Percentiles rank a stretch among this genome's conserved stretches.
Evolutionary conservation across 495 filamentous ascomycete species (phyloP).

Genomic region (Neurospora sublineolata): DNA sequence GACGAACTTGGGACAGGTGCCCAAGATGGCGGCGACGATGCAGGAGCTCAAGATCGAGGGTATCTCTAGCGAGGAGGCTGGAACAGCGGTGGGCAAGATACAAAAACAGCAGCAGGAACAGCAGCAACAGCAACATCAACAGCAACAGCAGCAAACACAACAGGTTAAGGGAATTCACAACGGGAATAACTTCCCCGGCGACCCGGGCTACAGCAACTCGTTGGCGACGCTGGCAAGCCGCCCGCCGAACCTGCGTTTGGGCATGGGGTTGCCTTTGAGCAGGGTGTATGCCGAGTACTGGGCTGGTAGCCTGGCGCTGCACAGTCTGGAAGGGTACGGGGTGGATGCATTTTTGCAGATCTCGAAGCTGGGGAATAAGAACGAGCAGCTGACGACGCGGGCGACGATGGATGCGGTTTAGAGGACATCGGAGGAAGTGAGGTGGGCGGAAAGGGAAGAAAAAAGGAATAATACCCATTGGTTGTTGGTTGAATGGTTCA

Average conservation of each 20-base stretch:
- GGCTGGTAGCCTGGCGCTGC: constrained; percentile 85
- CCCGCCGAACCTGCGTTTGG: constrained; percentile 77
- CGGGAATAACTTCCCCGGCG: constrained; percentile 2
- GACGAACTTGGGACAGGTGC: constrained; percentile 74
- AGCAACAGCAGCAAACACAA: background rate
- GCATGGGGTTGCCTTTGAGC: constrained; percentile 89
- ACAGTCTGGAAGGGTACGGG: constrained; percentile 91
- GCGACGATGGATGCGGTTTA: constrained; percentile 84
- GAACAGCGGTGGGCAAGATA: background rate
- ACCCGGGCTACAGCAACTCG: constrained; percentile 43
- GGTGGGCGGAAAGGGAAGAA: background rate
- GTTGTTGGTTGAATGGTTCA: background rate
- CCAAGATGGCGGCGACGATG: constrained; percentile 87
- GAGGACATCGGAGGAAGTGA: constrained; percentile 1
- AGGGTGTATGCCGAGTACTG: constrained; percentile 97
- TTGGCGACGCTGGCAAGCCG: constrained; percentile 66
- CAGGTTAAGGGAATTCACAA: background rate
- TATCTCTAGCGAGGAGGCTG: background rate
- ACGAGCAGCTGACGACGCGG: constrained; percentile 84
- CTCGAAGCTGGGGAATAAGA: constrained; percentile 94
- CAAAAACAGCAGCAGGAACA: background rate
- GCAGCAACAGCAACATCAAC: background rate
- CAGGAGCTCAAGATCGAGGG: constrained; percentile 56
- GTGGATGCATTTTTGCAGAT: constrained; percentile 98
- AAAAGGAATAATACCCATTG: background rate